Conservation (phyloP, 129 eudicot genomes). For the Rutidosis leptorrhynchoides region DNA sequence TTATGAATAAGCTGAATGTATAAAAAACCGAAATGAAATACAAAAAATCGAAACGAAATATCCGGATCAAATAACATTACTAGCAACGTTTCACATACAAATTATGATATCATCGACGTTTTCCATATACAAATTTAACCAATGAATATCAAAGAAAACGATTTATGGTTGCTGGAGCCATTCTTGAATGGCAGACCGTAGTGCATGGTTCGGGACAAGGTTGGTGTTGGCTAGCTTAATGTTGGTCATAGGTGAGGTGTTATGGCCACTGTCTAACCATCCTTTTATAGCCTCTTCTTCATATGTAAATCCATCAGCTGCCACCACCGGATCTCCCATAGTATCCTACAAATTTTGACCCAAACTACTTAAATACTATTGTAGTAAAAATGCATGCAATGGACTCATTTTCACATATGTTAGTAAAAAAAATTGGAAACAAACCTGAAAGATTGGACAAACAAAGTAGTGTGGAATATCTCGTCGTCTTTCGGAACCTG, state of each 20-base stretch:
- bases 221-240: constrained; percentile 50
- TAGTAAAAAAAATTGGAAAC: background rate
- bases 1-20: too few relatives aligned
- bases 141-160: background rate
- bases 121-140: too few relatives aligned
- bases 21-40: too few relatives aligned
- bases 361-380: too few relatives aligned
- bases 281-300: constrained; percentile 80
- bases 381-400: too few relatives aligned
- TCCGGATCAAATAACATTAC: too few relatives aligned
- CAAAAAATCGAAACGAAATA: too few relatives aligned
- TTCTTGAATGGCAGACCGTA: constrained; percentile 86
- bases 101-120: too few relatives aligned
- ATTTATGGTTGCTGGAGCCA: constrained; percentile 58
- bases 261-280: constrained; percentile 83
- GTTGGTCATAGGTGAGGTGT: constrained; percentile 89
- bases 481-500: constrained; percentile 33
- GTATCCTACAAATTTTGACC: constrained; percentile 52
- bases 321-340: constrained; percentile 86
- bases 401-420: background rate
- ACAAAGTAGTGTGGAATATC: constrained; percentile 55
- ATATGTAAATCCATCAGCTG: constrained; percentile 85
- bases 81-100: too few relatives aligned
- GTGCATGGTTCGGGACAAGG: constrained; percentile 68
- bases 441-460: constrained; percentile 79